Evolutionary conservation across 345 rosid genomes (phyloP).

Genomic region (Geranium rotundifolium): DNA sequence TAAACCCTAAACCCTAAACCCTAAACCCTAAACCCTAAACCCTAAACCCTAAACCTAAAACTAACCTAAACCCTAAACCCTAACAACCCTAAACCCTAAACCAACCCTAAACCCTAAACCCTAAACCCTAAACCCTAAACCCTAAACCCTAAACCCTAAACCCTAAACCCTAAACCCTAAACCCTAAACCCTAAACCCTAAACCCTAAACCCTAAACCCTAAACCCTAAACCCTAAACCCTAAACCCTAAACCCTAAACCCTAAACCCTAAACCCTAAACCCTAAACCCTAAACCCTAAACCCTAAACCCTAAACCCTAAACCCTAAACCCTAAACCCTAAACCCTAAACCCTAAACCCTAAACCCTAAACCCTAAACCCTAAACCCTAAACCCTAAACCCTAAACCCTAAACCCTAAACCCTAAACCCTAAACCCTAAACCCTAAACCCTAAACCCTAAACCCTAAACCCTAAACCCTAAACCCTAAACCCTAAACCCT

Average conservation of each 20-base stretch:
- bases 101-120: slow-evolving; percentile 17
- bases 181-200: slow-evolving; percentile 14
- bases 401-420: slow-evolving; percentile 17
- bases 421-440: slow-evolving; percentile 16
- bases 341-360: slow-evolving; percentile 17
- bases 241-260: slow-evolving; percentile 18
- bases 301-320: slow-evolving; percentile 17
- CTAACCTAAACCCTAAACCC: slow-evolving; percentile 15
- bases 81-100: too few species aligned
- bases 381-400: slow-evolving; percentile 8
- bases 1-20: slow-evolving; percentile 11
- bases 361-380: slow-evolving; percentile 19
- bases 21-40: slow-evolving; percentile 18
- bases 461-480: slow-evolving; percentile 14
- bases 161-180: slow-evolving; percentile 8
- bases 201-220: slow-evolving; percentile 10
- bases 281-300: slow-evolving; percentile 16
- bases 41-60: slow-evolving; percentile 18
- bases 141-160: slow-evolving; percentile 17
- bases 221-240: slow-evolving; percentile 3
- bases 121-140: slow-evolving; percentile 15
- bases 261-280: slow-evolving; percentile 14
- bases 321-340: slow-evolving; percentile 15
- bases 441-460: slow-evolving; percentile 13
- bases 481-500: slow-evolving; percentile 17